A percentile compares a stretch with the other conserved stretches of the same genome.
Conservation (phyloP, 257 asterid genomes). For the Solanum lycopersicoides region DNA sequence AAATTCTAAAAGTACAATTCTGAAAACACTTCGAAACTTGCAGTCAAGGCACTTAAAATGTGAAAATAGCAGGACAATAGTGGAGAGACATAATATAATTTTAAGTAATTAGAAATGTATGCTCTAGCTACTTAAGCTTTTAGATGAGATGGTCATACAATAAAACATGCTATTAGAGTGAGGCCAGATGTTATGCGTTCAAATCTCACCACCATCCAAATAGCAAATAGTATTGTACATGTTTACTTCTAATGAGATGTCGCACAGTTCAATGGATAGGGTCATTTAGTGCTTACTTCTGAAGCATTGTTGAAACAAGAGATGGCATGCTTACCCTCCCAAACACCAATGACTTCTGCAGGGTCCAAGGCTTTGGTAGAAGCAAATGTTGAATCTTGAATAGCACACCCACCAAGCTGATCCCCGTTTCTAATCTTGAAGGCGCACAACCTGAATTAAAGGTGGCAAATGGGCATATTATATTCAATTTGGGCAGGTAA, state of each 20-base stretch:
- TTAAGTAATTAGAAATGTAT: not conserved
- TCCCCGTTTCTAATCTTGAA: no score
- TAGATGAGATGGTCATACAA: not conserved
- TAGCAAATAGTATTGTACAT: not conserved
- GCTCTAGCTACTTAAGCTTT: not conserved
- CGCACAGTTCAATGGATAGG: not conserved
- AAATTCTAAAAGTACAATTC: not conserved
- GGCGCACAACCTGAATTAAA: no score
- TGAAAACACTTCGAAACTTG: not conserved
- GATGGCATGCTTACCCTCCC: slow-evolving; percentile 39
- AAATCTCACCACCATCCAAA: not conserved
- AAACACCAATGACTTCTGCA: slow-evolving; percentile 36
- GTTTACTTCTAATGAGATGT: not conserved
- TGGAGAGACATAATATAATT: not conserved
- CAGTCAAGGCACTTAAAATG: not conserved
- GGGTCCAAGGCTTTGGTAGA: slow-evolving; percentile 46
- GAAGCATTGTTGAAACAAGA: slow-evolving; percentile 27
- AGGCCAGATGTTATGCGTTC: not conserved
- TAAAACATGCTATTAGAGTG: not conserved
- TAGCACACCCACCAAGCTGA: no score
- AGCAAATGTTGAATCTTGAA: slow-evolving; percentile 35
- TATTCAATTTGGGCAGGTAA: no score
- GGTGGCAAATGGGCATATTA: no score
- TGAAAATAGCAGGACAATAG: not conserved
- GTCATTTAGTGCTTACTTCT: slow-evolving; percentile 8